A percentile compares a stretch with the other conserved stretches of the same genome.
Conservation (phyloP, 2,329 filamentous ascomycete genomes). For the Coniochaeta pulveracea region DNA sequence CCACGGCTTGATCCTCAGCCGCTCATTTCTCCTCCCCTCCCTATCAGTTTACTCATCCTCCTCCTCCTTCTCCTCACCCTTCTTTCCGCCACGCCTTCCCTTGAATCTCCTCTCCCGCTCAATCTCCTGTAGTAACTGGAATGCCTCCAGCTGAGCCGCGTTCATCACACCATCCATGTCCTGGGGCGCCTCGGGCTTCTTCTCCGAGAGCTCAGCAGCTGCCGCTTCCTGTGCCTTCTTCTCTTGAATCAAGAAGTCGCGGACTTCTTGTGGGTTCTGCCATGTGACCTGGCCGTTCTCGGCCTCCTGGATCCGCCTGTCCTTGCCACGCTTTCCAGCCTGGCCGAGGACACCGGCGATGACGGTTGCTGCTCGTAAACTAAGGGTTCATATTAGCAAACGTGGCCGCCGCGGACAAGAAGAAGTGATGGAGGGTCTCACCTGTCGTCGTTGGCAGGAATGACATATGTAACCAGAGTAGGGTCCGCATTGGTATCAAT, state of each 20-base stretch:
- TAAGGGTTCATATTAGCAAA: conserved; percentile 25
- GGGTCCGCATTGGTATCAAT: conserved; percentile 91
- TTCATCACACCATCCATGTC: background rate
- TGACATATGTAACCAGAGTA: conserved; percentile 90
- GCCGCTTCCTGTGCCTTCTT: conserved; percentile 2
- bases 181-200: background rate
- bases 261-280: conserved; percentile 32
- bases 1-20: no score
- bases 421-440: conserved; percentile 28
- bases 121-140: background rate
- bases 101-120: conserved; percentile 2
- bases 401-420: background rate
- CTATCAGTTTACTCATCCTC: no score
- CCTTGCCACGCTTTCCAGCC: conserved; percentile 69
- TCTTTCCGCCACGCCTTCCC: background rate
- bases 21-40: no score
- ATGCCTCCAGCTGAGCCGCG: conserved; percentile 1
- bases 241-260: conserved; percentile 21
- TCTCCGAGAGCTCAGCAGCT: background rate
- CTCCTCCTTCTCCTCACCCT: background rate
- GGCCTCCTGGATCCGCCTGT: conserved; percentile 53
- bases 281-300: conserved; percentile 52
- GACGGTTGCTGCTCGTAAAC: conserved; percentile 69
- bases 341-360: conserved; percentile 78
- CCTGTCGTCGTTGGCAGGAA: conserved; percentile 95